Evolutionary conservation across 2,329 filamentous ascomycete species (phyloP), one percentile per base, ranked within the genome.

Genomic region (Chaetomium olivaceum): DNA sequence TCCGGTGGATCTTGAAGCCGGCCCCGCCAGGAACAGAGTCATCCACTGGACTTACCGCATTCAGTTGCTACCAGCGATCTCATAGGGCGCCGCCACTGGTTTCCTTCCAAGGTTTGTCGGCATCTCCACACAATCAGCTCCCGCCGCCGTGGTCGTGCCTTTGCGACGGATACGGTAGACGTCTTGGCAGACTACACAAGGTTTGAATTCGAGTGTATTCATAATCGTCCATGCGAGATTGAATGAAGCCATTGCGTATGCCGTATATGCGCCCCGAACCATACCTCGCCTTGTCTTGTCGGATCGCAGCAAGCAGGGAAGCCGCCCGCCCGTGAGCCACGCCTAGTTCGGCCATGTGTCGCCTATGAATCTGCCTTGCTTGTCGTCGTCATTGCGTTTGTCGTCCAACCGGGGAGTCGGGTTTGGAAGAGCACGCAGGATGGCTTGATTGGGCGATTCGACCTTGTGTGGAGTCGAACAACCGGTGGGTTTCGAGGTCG

Each of bases 11-110:
- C 23, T 21, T 43, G 31, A 54, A 3, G 33, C 61, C 33, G 54
- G 25, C 27, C 9, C 43, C 36, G 36, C 36, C 36, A 43, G 36
- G 16, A 43, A 43, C 36, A 43, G 16, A 43, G 36, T 19, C 36
- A 43, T 43, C 39, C 39, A 43, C 39, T 43, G 25, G 33, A 46
- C 29, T 52, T 61, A 25, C 50, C 59, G 59, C 31, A 55, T 61
- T 55, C 59, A 61, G 50, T 16, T 3, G 25, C 50, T 5, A 21
- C 8, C 23, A 23, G 12, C 23, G 2, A 43, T 52, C 50, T 54
- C 48, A 61, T 61, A 61, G 58, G 48, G 39, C 39, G 16, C 39
- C 4, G 39, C 39, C 16, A 19, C 0, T 19, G 33, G 9, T 36
- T 36, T 36, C 5, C 33, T 36, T 36, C 33, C 33, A 9, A 12